phyloP scores from a whole-genome alignment of 106 monocot species.

The Xerophyta viscosa region DNA sequence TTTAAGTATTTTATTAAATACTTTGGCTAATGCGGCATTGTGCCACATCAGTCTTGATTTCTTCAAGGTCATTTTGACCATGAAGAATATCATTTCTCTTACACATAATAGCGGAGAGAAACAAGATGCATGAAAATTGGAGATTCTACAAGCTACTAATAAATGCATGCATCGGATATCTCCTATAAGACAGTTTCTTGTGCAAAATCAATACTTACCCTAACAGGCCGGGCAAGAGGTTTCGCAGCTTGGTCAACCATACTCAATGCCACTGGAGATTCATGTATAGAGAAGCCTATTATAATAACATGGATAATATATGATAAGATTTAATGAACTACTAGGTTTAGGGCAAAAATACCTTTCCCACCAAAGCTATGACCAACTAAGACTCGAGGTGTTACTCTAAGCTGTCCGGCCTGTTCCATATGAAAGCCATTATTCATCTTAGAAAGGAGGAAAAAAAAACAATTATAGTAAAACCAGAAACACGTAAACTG shows the following conservation, averaged over 20 bases:
- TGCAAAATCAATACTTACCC: conserved; percentile 32
- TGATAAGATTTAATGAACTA: too few relatives aligned
- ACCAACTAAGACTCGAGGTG: conserved; percentile 90
- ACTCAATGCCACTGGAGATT: conserved; percentile 69
- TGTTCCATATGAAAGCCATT: conserved; percentile 21
- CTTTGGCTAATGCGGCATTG: too few relatives aligned
- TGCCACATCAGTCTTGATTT: too few relatives aligned
- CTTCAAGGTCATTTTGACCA: too few relatives aligned
- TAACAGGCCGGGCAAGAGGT: conserved; percentile 93
- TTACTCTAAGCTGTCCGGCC: conserved; percentile 75
- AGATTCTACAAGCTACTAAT: too few relatives aligned
- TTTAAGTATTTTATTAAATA: too few relatives aligned
- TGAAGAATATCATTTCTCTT: too few relatives aligned
- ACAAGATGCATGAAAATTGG: too few relatives aligned
- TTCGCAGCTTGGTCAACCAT: conserved; percentile 99
- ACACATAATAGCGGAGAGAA: too few relatives aligned
- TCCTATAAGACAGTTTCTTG: too few relatives aligned
- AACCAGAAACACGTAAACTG: too few relatives aligned
- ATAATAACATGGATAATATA: not conserved
- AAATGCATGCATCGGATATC: too few relatives aligned
- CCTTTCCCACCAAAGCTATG: conserved; percentile 99
- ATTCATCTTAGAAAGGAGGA: not conserved
- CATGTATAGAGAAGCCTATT: not conserved
- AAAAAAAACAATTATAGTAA: not conserved
- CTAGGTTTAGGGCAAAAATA: conserved; percentile 10